Base-by-base conservation (phyloP, 805 yeast genomes). In the Zygosaccharomyces rouxii region DNA sequence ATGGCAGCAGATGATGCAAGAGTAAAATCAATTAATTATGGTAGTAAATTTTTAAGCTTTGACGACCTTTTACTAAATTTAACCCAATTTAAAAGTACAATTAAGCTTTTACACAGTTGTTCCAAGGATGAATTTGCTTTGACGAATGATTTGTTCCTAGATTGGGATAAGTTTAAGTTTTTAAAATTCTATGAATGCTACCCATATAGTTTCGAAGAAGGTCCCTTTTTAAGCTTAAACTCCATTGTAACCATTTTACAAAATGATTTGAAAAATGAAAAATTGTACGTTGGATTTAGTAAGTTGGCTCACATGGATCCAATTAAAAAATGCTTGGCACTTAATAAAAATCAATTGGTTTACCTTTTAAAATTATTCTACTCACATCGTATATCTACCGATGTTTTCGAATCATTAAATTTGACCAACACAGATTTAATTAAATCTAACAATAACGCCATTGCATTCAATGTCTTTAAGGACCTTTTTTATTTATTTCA, bases 201-300 rank as follows among this genome's bases (percentile, higher is more conserved):
- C 40, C 63, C 64, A 2, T 56, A 49, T 18, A 54, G 52, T 19
- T 25, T 33, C 6, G 39, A 49, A 4, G 55, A 59, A 11, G 61
- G 63, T 22, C 51, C 68, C 10, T 64, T 60, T 48, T 51, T 73
- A 28, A 66, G 70, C 38, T 55, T 72, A 31, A 71, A 70, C 51
- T 70, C 75, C 2, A 54, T 72, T n/a, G 66, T 71, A 3, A 66
- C 74, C 0, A 64, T 72, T 35, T 43, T 73, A n/a, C 74, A 72
- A 50, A 68, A 60, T 38, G 77, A 73, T 47, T 58, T 73, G 48
- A 59, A 68, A 28, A 60, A 66, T 49, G 71, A 69, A 44, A 70
- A 66, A 50, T 51, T 72, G 5, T 55, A 54, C 30, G 53, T 62
- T 29, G 68, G 70, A 18, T 67, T 68, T 56, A 57, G 67, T 37